A percentile compares a stretch with the other conserved stretches of the same genome.
Conservation (phyloP, 148 eudicot genomes). For the Cornus controversa region DNA sequence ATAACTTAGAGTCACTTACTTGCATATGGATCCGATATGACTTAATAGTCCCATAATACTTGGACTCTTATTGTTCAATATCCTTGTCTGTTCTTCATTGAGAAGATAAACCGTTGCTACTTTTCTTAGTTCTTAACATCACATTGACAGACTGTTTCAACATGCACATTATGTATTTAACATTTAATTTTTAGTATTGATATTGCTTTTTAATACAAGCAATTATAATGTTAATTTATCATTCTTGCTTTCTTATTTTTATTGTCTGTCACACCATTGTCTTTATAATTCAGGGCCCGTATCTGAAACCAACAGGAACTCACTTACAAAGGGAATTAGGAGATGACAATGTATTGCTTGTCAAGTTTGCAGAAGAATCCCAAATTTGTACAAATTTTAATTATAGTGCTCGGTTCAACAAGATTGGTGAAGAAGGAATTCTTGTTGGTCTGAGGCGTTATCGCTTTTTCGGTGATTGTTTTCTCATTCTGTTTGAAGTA, state of each 20-base stretch:
- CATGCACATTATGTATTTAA: no score
- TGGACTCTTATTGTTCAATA: no score
- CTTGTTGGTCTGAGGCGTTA: conserved; percentile 52
- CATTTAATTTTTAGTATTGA: no score
- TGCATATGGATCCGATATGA: no score
- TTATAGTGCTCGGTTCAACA: conserved; percentile 21
- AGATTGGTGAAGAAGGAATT: conserved; percentile 55
- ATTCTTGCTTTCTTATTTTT: not conserved
- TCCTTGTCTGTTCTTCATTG: no score
- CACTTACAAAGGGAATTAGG: conserved; percentile 65
- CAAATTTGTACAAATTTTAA: not conserved
- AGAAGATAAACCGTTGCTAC: no score
- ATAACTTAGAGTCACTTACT: no score
- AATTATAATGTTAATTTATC: not conserved
- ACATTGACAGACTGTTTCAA: no score
- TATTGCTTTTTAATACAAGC: not conserved
- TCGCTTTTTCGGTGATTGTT: conserved; percentile 57
- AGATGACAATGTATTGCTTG: conserved; percentile 68
- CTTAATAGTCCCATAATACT: no score
- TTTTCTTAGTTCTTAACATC: no score
- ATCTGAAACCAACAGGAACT: conserved; percentile 47
- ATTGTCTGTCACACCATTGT: not conserved
- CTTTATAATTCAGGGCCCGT: conserved; percentile 52
- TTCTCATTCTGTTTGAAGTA: not conserved
- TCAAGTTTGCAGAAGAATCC: conserved; percentile 48